Conservation (phyloP, 768 basidiomycete species). For the Lactarius akahatsu region DNA sequence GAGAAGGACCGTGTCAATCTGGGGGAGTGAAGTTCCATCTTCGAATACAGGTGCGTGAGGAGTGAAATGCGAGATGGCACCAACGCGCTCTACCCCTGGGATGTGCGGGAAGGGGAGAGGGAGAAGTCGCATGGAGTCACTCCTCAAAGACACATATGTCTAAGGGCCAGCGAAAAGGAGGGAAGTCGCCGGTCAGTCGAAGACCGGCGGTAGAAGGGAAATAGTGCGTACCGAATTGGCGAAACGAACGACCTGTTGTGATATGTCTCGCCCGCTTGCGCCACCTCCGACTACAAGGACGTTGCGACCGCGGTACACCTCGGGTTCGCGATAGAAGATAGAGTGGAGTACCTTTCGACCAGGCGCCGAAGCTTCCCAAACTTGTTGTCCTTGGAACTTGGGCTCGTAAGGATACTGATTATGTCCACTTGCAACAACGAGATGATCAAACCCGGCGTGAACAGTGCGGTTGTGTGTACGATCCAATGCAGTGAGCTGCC, state of each 20-base stretch:
- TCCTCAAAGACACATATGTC: not conserved
- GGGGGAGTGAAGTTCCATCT: not conserved
- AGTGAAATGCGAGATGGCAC: not conserved
- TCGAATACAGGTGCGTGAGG: conserved; percentile 44
- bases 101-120: conserved; percentile 12
- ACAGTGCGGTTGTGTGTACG: conserved; percentile 29
- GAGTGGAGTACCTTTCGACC: conserved; percentile 50
- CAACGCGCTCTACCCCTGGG: not conserved
- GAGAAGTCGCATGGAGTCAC: not conserved
- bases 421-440: conserved; percentile 55
- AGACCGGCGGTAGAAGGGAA: conserved; percentile 33
- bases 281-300: conserved; percentile 54
- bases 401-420: conserved; percentile 52
- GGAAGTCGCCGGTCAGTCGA: not conserved
- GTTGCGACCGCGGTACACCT: conserved; percentile 41
- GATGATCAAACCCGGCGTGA: conserved; percentile 49
- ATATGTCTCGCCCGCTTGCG: conserved; percentile 47
- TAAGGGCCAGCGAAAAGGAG: conserved; percentile 20
- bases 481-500: conserved; percentile 44
- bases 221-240: conserved; percentile 46
- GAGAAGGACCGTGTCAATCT: conserved; percentile 39
- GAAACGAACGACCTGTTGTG: conserved; percentile 47
- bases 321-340: conserved; percentile 33
- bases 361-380: conserved; percentile 43
- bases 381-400: conserved; percentile 41